Conservation (phyloP, 2,329 filamentous ascomycete species). For the Claviceps fusiformis region DNA sequence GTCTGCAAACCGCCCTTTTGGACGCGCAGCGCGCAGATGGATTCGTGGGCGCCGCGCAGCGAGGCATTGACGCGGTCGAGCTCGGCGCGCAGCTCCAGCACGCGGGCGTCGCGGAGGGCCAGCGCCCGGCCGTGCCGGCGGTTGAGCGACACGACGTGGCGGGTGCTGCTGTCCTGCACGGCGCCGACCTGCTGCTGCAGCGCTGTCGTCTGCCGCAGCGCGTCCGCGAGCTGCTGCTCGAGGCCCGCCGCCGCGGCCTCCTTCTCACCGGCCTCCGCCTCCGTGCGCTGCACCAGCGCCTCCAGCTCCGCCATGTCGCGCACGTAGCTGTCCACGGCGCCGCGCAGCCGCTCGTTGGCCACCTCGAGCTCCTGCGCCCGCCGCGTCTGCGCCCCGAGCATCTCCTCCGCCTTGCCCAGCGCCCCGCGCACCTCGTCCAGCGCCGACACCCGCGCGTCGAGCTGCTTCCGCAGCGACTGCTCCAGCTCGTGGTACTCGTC, state of each 20-base stretch:
- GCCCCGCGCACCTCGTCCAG: conserved; percentile 35
- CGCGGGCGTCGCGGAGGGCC: conserved; percentile 35
- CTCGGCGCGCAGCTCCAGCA: conserved; percentile 34
- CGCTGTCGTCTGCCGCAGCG: conserved; percentile 18
- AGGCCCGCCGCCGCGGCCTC: conserved; percentile 25
- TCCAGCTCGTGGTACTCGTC: conserved; percentile 48
- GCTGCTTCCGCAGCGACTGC: conserved; percentile 40
- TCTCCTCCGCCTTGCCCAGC: conserved; percentile 19
- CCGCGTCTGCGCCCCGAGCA: conserved; percentile 24
- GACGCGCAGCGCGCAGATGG: conserved; percentile 29
- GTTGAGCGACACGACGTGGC: no score
- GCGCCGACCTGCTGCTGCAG: no score
- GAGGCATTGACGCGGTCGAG: conserved; percentile 32
- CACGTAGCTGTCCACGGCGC: conserved; percentile 37
- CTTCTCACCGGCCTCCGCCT: conserved; percentile 26
- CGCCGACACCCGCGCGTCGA: conserved; percentile 36
- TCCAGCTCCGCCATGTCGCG: conserved; percentile 42
- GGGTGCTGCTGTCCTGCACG: no score
- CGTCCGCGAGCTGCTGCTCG: conserved; percentile 28
- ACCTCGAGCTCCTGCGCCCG: conserved; percentile 34
- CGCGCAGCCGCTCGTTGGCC: conserved; percentile 35
- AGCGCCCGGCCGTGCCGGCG: conserved; percentile 25
- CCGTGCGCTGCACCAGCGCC: conserved; percentile 33
- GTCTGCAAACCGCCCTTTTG: conserved; percentile 29
- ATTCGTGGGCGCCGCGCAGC: conserved; percentile 33